Base-by-base conservation (phyloP, 176 grass and related monocot genomes). In the Pharus latifolius region DNA sequence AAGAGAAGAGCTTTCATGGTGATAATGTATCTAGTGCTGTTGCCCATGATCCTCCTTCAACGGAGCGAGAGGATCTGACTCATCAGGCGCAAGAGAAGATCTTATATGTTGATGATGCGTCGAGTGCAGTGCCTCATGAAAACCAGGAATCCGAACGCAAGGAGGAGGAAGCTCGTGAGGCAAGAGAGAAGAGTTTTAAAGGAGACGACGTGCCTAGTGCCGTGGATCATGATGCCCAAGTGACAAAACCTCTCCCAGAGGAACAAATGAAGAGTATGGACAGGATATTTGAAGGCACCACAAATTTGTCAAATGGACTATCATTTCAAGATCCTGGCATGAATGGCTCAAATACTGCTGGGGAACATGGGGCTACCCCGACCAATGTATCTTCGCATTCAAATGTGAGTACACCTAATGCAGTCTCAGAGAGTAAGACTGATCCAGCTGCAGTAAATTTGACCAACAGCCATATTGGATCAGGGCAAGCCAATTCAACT, bases 1-100 rank as follows among this genome's bases (percentile, higher is more conserved):
- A 87, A 60, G 89, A 92, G 63, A 88, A 82, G 58, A 88, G 51
- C 35, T 92, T 88, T 50, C 78, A 78, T 65, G 89, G 78, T 18
- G 89, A 92, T 16, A 73, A 92, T 78, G 89, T 74, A 49, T 79
- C 89, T 7, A 92, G 84, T 38, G 84, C 73, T 45, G 89, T 87
- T 38, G 79, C 65, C 35, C 88, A 87, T 65, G 77, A 77, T 2
- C 51, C 76, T 43, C 83, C 80, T 17, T 64, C 80, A 48, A 43
- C 45, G 4, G 79, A 76, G 59, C 80, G 29, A 22, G 76, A 80
- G 72, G 88, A 77, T 1, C 43, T 73, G 40, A 46, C 69, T 6
- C 81, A 62, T 78, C 81, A 56, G 15, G 57, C 58, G 19, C 63
- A 72, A 62, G 84, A 84, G 41, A 84, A 76, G 44, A 87, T 80